Conservation (phyloP, 768 basidiomycete genomes). For the Lanmaoa pseudosensibilis region DNA sequence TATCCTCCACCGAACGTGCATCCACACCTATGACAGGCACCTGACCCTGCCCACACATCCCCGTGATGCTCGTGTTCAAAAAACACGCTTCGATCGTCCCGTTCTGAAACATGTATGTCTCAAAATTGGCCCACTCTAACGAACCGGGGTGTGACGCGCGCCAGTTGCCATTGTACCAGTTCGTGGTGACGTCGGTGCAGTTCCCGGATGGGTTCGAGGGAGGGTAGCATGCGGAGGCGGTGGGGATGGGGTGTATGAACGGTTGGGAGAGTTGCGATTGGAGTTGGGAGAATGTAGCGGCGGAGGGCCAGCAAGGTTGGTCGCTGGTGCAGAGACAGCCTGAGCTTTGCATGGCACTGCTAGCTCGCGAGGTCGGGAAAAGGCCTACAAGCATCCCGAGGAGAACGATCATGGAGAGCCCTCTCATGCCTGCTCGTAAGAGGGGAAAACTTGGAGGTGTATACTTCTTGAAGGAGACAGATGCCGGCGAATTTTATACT, state of each 20-base stretch:
- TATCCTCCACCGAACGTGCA: slow-evolving; percentile 17
- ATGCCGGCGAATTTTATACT: not conserved
- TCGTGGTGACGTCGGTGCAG: slow-evolving; percentile 34
- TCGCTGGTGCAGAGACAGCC: slow-evolving; percentile 39
- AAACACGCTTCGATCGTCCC: slow-evolving; percentile 44
- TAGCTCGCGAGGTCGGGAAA: not conserved
- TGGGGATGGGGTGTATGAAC: slow-evolving; percentile 41
- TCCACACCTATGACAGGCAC: slow-evolving; percentile 26
- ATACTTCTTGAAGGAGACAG: not conserved
- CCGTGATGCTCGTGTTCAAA: slow-evolving; percentile 32
- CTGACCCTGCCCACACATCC: slow-evolving; percentile 18
- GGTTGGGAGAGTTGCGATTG: slow-evolving; percentile 43
- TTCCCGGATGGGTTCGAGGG: slow-evolving; percentile 35
- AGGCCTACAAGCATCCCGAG: not conserved
- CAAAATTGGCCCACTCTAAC: slow-evolving; percentile 37
- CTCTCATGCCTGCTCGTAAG: not conserved
- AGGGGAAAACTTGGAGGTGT: not conserved
- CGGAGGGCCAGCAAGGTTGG: slow-evolving; percentile 45
- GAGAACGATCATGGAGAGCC: not conserved
- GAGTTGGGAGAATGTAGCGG: slow-evolving; percentile 34
- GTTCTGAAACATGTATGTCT: slow-evolving; percentile 38
- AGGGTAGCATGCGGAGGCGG: slow-evolving; percentile 45
- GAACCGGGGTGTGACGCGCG: slow-evolving; percentile 42
- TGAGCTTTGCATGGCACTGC: not conserved
- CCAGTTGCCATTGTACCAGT: slow-evolving; percentile 39